Evolutionary conservation across 2,329 filamentous ascomycete genomes (phyloP), one percentile per base, ranked within the genome.

Genomic region (Neocucurbitaria cava): DNA sequence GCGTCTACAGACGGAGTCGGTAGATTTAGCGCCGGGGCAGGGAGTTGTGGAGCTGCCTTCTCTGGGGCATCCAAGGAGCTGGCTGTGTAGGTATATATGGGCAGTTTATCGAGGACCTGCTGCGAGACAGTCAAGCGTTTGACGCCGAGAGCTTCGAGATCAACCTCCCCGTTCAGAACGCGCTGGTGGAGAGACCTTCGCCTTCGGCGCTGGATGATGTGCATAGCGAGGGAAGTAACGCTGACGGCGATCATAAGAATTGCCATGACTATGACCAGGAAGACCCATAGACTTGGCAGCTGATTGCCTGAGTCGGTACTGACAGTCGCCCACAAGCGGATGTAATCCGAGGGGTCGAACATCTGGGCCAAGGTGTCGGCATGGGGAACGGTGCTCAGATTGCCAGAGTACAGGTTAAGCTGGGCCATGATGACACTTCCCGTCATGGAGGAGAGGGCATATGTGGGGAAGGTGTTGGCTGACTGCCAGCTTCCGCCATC

Each of bases 111-210:
- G 21, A 98, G 82, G 35, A 92, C 81, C 8, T 86, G 78, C 41
- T 83, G 79, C 1, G 94, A 92, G 0, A 97, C 90, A 2, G 86
- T 91, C 21, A 96, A 77, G 13, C 89, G 85, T 69, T 91, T 94
- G 64, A 97, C 91, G 1, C 92, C 93, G 62, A 96, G 83, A 2
- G 87, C 87, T 75, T 97, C 93, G 3, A 97, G 81, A 68, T 97
- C 91, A 18, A 96, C 87, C 64, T 96, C 90, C 47, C 94, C 93
- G 7, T 81, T 82, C 53, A 86, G 82, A 15, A 97, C 88, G 11
- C 92, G 86, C 43, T 85, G 83, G 46, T 86, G 85, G 10, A 98
- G 79, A 1, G 81, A 81, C 21, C 82, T 82, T 8, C 93, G 86
- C 26, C 92, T 86, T 43, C 86, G 83, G 31, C 87, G 85, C 71